phyloP scores from a whole-genome alignment of 129 eudicot species.

The Artemisia tridentata region DNA sequence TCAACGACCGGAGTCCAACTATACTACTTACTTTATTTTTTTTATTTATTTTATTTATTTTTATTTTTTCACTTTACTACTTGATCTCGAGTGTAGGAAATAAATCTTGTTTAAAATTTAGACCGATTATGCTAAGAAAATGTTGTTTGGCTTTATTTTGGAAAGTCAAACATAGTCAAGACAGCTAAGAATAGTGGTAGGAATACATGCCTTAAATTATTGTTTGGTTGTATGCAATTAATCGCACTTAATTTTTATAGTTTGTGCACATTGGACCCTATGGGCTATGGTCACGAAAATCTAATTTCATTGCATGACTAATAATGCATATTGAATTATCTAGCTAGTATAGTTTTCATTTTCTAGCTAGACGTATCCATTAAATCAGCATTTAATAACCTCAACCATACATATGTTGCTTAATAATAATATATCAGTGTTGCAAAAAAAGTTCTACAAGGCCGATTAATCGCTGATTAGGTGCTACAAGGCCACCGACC shows the following conservation, averaged over 20 bases:
- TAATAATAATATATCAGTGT: too few relatives aligned
- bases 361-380: conserved; percentile 8
- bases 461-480: too few relatives aligned
- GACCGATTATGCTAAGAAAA: too few relatives aligned
- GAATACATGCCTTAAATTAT: neutral
- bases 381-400: neutral
- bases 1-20: too few relatives aligned
- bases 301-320: conserved; percentile 4
- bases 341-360: neutral
- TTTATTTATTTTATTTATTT: too few relatives aligned
- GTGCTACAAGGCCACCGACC: too few relatives aligned
- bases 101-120: neutral
- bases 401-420: neutral
- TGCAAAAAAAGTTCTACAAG: too few relatives aligned
- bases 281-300: conserved; percentile 19
- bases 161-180: conserved; percentile 12
- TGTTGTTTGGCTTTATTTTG: too few relatives aligned
- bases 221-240: conserved; percentile 7
- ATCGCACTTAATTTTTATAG: neutral
- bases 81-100: neutral
- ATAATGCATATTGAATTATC: neutral
- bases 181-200: conserved; percentile 10
- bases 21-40: too few relatives aligned
- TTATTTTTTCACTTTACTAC: too few relatives aligned
- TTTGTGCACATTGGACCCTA: neutral